These are phyloP conservation scores for Gynostemma pentaphyllum DNA, from an alignment of 306 rosid species.

Conservation along the genomic window DNA sequence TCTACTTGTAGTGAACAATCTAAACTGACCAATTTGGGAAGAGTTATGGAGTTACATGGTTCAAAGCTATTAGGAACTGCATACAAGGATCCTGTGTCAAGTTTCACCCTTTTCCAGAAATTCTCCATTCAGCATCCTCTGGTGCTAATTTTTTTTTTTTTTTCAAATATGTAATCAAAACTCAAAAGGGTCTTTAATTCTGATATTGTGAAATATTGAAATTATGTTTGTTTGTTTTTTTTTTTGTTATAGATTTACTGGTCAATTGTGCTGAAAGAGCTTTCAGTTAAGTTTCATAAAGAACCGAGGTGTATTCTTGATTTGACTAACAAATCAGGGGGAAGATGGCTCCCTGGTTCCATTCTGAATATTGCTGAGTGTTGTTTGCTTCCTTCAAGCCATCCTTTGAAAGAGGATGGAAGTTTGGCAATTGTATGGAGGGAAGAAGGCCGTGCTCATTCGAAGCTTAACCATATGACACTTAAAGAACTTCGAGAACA, in stretches of 20 bases:
- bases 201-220: not conserved
- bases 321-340: conserved; percentile 38
- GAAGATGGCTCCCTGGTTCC: conserved; percentile 66
- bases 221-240: not conserved
- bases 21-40: conserved; percentile 48
- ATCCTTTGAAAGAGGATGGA: conserved; percentile 43
- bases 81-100: conserved; percentile 66
- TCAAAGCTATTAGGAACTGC: conserved; percentile 47
- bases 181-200: too few species aligned
- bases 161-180: not conserved
- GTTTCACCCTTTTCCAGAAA: conserved; percentile 47
- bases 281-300: conserved; percentile 42
- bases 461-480: conserved; percentile 37
- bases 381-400: conserved; percentile 41
- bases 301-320: conserved; percentile 52
- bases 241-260: conserved; percentile 47
- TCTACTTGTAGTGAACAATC: conserved; percentile 31
- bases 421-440: conserved; percentile 70
- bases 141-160: conserved; percentile 18
- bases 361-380: conserved; percentile 69
- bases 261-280: conserved; percentile 61
- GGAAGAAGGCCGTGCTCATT: conserved; percentile 55
- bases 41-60: conserved; percentile 53
- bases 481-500: conserved; percentile 57
- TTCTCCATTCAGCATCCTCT: conserved; percentile 51